A percentile compares a stretch with the other conserved stretches of the same genome.
Conservation (phyloP, 2,329 filamentous ascomycete genomes). For the Penicillium sp. region DNA sequence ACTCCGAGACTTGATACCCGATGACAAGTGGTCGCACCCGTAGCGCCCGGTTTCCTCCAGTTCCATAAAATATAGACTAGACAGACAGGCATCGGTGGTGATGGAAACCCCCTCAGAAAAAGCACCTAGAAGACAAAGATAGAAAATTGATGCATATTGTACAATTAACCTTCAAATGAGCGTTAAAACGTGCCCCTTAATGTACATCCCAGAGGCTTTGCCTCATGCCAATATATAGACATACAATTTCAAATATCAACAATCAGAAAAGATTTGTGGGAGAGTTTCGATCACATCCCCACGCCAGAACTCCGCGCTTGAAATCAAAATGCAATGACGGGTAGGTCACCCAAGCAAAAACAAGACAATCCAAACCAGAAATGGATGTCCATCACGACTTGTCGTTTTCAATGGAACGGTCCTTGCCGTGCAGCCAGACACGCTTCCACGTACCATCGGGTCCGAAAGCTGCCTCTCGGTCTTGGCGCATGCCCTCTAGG, state of each 20-base stretch:
- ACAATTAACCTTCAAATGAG: conserved; percentile 11
- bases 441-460: conserved; percentile 45
- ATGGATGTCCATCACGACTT: conserved; percentile 17
- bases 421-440: conserved; percentile 41
- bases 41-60: neutral
- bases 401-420: conserved; percentile 30
- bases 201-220: conserved; percentile 4
- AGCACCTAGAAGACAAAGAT: neutral
- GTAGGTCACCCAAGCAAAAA: neutral
- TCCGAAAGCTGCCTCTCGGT: conserved; percentile 50
- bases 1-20: neutral
- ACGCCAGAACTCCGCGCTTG: conserved; percentile 28
- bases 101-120: neutral
- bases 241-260: conserved; percentile 13
- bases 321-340: conserved; percentile 17
- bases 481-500: conserved; percentile 68
- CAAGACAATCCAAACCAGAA: neutral
- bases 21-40: neutral
- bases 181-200: conserved; percentile 8
- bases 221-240: conserved; percentile 16
- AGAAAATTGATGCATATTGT: conserved; percentile 20
- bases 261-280: conserved; percentile 14
- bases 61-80: neutral
- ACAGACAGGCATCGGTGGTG: neutral
- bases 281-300: conserved; percentile 22